These are phyloP conservation scores for Ogataea polymorpha DNA, from an alignment of 805 yeast genomes.

Conservation along the genomic window DNA sequence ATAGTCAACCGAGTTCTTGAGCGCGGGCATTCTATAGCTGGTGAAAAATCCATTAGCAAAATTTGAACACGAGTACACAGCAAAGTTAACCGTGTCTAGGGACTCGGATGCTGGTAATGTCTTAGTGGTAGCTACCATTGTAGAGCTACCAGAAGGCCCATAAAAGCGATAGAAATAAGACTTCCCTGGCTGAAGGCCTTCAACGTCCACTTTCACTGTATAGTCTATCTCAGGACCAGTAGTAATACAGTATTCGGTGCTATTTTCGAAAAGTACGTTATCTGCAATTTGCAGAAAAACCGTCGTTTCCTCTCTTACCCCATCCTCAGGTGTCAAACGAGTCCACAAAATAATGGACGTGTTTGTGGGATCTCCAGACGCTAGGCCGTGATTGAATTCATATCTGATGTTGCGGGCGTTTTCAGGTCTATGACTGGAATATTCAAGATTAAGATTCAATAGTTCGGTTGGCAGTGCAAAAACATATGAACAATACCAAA, in stretches of 20 bases:
- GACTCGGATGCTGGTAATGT: constrained; percentile 21
- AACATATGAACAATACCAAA: neutral
- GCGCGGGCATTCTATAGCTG: constrained; percentile 20
- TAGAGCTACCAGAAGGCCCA: constrained; percentile 4
- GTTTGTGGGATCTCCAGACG: constrained; percentile 25
- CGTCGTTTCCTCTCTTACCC: neutral
- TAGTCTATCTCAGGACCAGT: constrained; percentile 18
- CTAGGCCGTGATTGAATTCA: constrained; percentile 22
- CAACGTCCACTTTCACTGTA: constrained; percentile 23
- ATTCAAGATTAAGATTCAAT: neutral
- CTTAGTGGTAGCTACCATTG: constrained; percentile 19
- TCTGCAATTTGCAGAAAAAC: constrained; percentile 7
- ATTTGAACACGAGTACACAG: constrained; percentile 26
- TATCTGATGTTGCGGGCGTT: neutral
- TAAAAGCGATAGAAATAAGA: constrained; percentile 22
- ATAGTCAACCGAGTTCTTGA: constrained; percentile 14
- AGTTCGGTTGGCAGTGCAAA: neutral
- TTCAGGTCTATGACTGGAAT: neutral
- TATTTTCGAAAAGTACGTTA: constrained; percentile 7
- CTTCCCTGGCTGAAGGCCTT: constrained; percentile 16
- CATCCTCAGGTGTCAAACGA: constrained; percentile 16
- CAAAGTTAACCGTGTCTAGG: constrained; percentile 13
- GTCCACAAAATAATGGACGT: constrained; percentile 26
- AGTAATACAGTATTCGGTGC: constrained; percentile 1
- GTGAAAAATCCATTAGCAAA: constrained; percentile 27